Base-by-base conservation (phyloP, 2,329 filamentous ascomycete genomes). In the Colletotrichum graminicola region DNA sequence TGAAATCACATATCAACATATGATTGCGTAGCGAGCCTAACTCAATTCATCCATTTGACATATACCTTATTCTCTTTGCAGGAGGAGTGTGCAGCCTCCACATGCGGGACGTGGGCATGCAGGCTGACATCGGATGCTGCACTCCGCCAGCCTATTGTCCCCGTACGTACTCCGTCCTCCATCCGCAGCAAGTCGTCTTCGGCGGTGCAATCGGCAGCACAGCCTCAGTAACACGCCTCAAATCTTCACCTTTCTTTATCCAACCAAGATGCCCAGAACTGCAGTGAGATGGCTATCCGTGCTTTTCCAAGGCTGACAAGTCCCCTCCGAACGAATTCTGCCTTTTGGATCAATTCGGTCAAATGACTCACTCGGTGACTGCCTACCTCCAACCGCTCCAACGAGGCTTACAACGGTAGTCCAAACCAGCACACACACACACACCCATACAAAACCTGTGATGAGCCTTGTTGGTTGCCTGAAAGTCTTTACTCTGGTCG, bases 191-290 rank as follows among this genome's bases (percentile, higher is more conserved):
- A 43, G 21, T 18, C 6, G 5, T 23, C 36, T 26, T 32, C 23
- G 67, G 56, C 63, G 67, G 47, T 23, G 67, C 67, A 51, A 51
- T 18, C 29, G 45, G 29, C 14, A 67, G 62, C 67, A 67, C 67
- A 55, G 67, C 62, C 62, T 62, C 67, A 57, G 41, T 36, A 18
- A n/a, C 5, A 34, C 55, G 67, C 56, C 67, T 62, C 62, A 21
- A 54, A 54, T 21, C 21, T n/a, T 45, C 52, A 45, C 39, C 43
- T 54, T 66, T 41, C 54, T n/a, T n/a, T n/a, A n/a, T 55, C 61
- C 55, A 69, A 54, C 62, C 49, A 32, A 11, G 26, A 29, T 52
- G 49, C 16, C 29, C 26, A 52, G 21, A 23, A 23, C 34, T 12
- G 52, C 32, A 56, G 52, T 56, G 21, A 2, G 16, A n/a, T 45